Evolutionary conservation across 176 grass and related monocot genomes (phyloP), one percentile per base, ranked within the genome.

Genomic region (Aegilops umbellulata): DNA sequence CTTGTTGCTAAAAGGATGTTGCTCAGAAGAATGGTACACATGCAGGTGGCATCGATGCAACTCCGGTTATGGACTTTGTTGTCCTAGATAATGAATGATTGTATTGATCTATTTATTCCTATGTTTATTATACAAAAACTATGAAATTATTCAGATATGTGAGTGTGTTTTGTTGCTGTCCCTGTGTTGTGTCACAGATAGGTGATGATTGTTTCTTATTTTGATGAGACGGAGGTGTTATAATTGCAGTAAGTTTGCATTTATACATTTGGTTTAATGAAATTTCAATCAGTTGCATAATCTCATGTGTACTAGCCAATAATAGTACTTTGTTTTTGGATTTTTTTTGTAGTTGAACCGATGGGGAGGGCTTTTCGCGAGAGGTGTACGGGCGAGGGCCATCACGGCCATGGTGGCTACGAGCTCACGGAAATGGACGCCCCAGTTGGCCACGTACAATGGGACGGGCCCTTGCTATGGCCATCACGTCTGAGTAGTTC

Each of bases 1-100:
- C 26, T 88, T 93, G 7, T 79, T 82, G 79, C 61, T 67, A 26
- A 75, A 75, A 53, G 30, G 80, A 57, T 82, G 64, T n/a, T 38
- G 65, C 4, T 23, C 4, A 34, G 20, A 4, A 60, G 15, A 75
- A 69, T 3, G 41, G 1, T 23, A 36, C 11, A 5, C 68, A 70
- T 10, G 68, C 20, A 23, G 20, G 17, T 10, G 34, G 2, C 53
- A 22, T 0, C 9, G 7, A 58, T 58, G 53, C 22, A 7, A 9
- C 53, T 58, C 6, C 22, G 7, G 7, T 22, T 58, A 22, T 58
- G 53, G 15, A 22, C 26, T 77, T 20, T 13, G 60, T 13, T 60
- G 34, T 69, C 35, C 32, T 78, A 65, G 39, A 42, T 65, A 34
- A 55, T 60, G 31, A 25, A 75, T 58, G 53, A 22, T 19, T 57